Evolutionary conservation across 208 protist genomes (phyloP).

Genomic region (Leishmania major): DNA sequence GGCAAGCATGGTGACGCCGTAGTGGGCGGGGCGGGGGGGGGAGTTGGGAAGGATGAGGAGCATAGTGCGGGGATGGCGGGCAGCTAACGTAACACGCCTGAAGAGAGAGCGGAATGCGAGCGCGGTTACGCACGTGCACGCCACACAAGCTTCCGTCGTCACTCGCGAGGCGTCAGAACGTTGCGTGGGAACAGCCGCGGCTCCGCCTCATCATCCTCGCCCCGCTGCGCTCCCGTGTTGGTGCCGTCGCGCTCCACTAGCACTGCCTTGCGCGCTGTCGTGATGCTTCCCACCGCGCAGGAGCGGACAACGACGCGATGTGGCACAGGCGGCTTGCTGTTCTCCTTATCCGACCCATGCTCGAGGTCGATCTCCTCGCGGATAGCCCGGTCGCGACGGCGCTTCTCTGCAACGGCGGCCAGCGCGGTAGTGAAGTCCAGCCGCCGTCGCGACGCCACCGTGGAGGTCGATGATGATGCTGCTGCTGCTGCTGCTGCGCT

Average conservation of each 20-base stretch:
- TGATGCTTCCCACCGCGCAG: constrained; percentile 20
- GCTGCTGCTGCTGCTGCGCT: neutral
- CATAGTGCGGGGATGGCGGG: neutral
- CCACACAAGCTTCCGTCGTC: neutral
- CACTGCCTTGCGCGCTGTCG: constrained; percentile 9
- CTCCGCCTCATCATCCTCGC: constrained; percentile 32
- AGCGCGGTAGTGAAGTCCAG: constrained; percentile 46
- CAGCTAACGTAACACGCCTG: neutral
- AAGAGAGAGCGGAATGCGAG: neutral
- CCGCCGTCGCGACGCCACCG: constrained; percentile 23
- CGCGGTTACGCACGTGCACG: neutral
- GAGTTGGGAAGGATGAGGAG: neutral
- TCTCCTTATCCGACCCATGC: constrained; percentile 13
- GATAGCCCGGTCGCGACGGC: constrained; percentile 30
- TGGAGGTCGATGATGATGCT: neutral
- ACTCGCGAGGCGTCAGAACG: constrained; percentile 5
- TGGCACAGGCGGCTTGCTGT: neutral
- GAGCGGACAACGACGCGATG: constrained; percentile 27
- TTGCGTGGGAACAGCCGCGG: constrained; percentile 21
- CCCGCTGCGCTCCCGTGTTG: neutral
- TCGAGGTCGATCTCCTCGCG: constrained; percentile 3
- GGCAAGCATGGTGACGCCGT: neutral
- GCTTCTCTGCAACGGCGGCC: constrained; percentile 45
- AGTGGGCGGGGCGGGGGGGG: neutral
- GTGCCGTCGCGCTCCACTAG: neutral